Percentiles rank a stretch among this genome's conserved stretches.
Conservation (phyloP, 2,329 filamentous ascomycete species). For the Xylaria sp. region DNA sequence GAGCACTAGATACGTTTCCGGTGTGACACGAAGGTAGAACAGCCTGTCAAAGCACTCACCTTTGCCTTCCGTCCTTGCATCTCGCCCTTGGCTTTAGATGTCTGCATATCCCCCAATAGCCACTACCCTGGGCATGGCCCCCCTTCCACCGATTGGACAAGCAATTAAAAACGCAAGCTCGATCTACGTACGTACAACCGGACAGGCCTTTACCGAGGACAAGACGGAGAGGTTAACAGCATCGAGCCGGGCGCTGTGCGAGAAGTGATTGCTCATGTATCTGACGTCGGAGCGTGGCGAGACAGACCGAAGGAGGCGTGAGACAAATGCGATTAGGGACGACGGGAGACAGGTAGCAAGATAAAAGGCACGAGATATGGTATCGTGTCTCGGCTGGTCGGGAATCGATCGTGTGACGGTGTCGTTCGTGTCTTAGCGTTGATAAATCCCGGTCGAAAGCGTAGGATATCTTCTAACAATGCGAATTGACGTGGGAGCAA, state of each 20-base stretch:
- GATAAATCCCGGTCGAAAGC: background rate
- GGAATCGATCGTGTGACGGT: background rate
- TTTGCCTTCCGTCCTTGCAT: constrained; percentile 54
- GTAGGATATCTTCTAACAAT: background rate
- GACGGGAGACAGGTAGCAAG: background rate
- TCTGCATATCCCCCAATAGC: constrained; percentile 49
- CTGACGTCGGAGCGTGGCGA: background rate
- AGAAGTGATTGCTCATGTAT: constrained; percentile 18
- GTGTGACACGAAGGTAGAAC: background rate
- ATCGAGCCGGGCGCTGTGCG: constrained; percentile 20
- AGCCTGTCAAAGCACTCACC: constrained; percentile 37
- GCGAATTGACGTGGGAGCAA: constrained; percentile 5
- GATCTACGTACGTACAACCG: background rate
- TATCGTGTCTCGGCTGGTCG: constrained; percentile 18
- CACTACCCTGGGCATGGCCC: constrained; percentile 37
- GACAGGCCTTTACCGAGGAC: constrained; percentile 2
- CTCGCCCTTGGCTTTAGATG: constrained; percentile 59
- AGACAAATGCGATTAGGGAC: constrained; percentile 13
- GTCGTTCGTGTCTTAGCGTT: background rate
- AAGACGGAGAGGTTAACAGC: constrained; percentile 5
- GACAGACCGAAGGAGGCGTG: background rate
- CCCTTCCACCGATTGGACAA: constrained; percentile 36
- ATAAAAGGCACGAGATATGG: background rate
- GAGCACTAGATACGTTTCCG: constrained; percentile 21
- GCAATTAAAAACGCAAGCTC: constrained; percentile 1